phyloP scores from a whole-genome alignment of 805 yeast genomes.

The Wickerhamomyces pijperi region DNA sequence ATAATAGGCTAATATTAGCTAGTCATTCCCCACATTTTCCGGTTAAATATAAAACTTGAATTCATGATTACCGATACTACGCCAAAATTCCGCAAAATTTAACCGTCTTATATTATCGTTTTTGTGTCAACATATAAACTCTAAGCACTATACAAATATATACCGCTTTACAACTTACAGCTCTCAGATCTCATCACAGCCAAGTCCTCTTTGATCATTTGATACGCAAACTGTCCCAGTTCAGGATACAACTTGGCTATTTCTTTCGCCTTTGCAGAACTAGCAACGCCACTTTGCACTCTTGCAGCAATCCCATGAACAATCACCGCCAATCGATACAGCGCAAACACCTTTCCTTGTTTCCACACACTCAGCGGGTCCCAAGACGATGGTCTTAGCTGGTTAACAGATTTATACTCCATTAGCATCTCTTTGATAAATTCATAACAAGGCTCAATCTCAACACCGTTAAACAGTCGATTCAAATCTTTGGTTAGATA shows the following conservation, averaged over 20 bases:
- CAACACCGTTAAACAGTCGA: conserved; percentile 16
- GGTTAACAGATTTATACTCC: conserved; percentile 7
- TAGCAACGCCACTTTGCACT: conserved; percentile 38
- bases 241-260: conserved; percentile 23
- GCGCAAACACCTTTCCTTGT: conserved; percentile 44
- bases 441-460: conserved; percentile 5
- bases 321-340: conserved; percentile 43
- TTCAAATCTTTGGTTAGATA: conserved; percentile 31
- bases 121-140: too few species aligned
- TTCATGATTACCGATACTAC: too few species aligned
- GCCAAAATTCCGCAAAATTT: too few species aligned
- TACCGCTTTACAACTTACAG: too few species aligned
- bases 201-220: neutral
- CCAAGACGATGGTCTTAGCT: conserved; percentile 10
- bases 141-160: too few species aligned
- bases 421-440: conserved; percentile 11
- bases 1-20: too few species aligned
- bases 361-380: conserved; percentile 29
- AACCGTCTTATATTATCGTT: too few species aligned
- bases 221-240: conserved; percentile 20
- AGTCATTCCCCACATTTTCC: too few species aligned
- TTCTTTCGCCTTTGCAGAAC: conserved; percentile 36
- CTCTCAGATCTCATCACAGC: too few species aligned
- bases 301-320: conserved; percentile 55
- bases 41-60: too few species aligned